phyloP scores from a whole-genome alignment of 2,329 filamentous ascomycete genomes.

The Lasiodiplodia hormozganensis region DNA sequence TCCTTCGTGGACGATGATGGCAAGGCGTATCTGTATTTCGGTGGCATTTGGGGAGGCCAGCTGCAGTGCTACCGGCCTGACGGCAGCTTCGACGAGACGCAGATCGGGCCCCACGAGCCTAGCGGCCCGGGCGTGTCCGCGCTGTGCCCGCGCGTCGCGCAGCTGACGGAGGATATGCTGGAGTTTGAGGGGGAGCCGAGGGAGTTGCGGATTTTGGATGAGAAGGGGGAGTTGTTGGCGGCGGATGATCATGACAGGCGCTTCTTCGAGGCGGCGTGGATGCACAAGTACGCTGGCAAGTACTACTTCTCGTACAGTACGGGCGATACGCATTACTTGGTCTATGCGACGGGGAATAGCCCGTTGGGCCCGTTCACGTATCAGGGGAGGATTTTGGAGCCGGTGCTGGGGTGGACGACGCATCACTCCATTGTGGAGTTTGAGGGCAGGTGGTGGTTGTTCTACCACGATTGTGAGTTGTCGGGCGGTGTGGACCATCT shows the following conservation, averaged over 20 bases:
- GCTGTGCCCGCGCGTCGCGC: constrained; percentile 71
- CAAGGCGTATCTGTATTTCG: constrained; percentile 74
- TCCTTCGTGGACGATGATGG: constrained; percentile 75
- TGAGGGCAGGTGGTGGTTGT: constrained; percentile 73
- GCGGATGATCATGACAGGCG: constrained; percentile 75
- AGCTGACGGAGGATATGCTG: constrained; percentile 70
- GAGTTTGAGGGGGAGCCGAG: constrained; percentile 62
- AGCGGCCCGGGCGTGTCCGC: constrained; percentile 58
- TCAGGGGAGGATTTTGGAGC: constrained; percentile 73
- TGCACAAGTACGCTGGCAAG: constrained; percentile 72
- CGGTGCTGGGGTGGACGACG: constrained; percentile 81
- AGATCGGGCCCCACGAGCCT: constrained; percentile 66
- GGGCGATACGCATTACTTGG: constrained; percentile 77
- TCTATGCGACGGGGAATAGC: constrained; percentile 69
- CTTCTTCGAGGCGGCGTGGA: constrained; percentile 83
- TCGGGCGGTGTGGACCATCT: constrained; percentile 74
- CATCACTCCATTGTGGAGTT: constrained; percentile 82
- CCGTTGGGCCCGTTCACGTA: constrained; percentile 78
- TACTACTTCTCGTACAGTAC: constrained; percentile 84
- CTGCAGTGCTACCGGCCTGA: constrained; percentile 72
- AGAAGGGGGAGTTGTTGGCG: constrained; percentile 64
- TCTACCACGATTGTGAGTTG: constrained; percentile 76
- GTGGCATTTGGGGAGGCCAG: constrained; percentile 82
- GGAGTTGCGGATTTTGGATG: constrained; percentile 70
- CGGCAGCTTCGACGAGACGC: constrained; percentile 64